phyloP scores from a whole-genome alignment of 192 early-diverging fungal species.

The Tieghemiomyces parasiticus region DNA sequence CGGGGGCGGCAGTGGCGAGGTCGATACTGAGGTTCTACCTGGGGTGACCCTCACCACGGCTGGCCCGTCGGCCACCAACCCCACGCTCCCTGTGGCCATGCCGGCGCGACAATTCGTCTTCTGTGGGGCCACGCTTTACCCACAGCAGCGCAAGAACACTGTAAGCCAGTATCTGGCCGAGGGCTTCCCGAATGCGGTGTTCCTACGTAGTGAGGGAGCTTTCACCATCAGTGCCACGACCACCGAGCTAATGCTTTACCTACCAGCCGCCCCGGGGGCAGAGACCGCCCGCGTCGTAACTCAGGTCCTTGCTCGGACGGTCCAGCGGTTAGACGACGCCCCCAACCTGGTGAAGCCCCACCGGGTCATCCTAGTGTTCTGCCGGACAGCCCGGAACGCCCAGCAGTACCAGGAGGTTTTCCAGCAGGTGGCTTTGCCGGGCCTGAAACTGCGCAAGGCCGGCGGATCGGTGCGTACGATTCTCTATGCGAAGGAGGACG shows the following conservation, averaged over 20 bases:
- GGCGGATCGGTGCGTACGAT: too few species aligned
- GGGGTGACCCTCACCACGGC: background rate
- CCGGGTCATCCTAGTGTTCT: too few species aligned
- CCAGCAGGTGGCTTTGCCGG: too few species aligned
- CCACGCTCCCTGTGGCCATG: background rate
- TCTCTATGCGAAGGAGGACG: too few species aligned
- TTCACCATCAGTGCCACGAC: background rate
- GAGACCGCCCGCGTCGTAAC: background rate
- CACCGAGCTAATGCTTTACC: background rate
- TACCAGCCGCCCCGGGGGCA: too few species aligned
- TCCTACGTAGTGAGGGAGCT: background rate
- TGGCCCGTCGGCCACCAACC: background rate
- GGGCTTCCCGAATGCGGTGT: background rate
- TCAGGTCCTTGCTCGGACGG: background rate
- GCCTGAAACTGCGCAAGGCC: too few species aligned
- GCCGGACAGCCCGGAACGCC: too few species aligned
- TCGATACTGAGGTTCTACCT: background rate
- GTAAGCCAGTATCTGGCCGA: background rate
- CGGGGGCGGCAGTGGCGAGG: background rate
- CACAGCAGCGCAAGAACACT: background rate
- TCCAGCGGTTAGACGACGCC: too few species aligned
- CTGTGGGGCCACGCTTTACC: slow-evolving; percentile 2
- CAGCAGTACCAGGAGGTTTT: too few species aligned
- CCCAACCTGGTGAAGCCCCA: too few species aligned
- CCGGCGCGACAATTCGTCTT: slow-evolving; percentile 5